Evolutionary conservation across 306 rosid species (phyloP), one percentile per base, ranked within the genome.

Genomic region (Prunus mira): DNA sequence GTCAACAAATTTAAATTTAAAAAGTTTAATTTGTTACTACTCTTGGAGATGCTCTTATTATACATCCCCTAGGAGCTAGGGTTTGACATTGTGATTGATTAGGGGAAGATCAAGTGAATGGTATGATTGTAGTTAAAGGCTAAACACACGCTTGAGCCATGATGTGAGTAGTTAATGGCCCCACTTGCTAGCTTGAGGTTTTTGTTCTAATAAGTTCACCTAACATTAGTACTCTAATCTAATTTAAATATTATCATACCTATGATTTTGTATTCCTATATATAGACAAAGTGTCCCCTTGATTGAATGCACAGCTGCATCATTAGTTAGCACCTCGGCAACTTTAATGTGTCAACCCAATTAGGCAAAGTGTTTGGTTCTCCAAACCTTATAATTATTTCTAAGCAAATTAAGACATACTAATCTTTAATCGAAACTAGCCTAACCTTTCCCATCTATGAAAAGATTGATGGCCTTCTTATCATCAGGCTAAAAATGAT

Each of bases 241-340:
- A 75, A 69, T 51, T 52, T 84, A 61, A 65, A 76, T 82, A 71
- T 74, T 68, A 71, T 78, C 73, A 78, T 50, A 71, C 69, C 75
- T 71, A 82, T 91, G 81, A 80, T 90, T 83, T 80, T 89, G 93
- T 86, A 79, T 81, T 89, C 83, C 62, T 78, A 76, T 85, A 77
- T 74, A 73, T 78, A 84, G 88, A 80, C 96, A 91, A 77, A 67
- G 72, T 92, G 97, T 92, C 85, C 82, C 95, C 93, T 81, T 71
- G 82, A 82, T 82, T 87, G 87, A 83, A 85, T 81, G 84, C 97
- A 93, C 14, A 54, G 50, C 68, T 73, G 66, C 79, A 50, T 83
- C 76, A 82, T 79, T 72, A 74, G 74, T 74, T 60, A 69, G 49
- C 78, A 71, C 67, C 80, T 82, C 72, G 62, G 11, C 76, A 74